A percentile compares a stretch with the other conserved stretches of the same genome.
These are phyloP conservation scores for Aspergillus nidulans DNA, from an alignment of 495 filamentous ascomycete species.

Conservation along the genomic window DNA sequence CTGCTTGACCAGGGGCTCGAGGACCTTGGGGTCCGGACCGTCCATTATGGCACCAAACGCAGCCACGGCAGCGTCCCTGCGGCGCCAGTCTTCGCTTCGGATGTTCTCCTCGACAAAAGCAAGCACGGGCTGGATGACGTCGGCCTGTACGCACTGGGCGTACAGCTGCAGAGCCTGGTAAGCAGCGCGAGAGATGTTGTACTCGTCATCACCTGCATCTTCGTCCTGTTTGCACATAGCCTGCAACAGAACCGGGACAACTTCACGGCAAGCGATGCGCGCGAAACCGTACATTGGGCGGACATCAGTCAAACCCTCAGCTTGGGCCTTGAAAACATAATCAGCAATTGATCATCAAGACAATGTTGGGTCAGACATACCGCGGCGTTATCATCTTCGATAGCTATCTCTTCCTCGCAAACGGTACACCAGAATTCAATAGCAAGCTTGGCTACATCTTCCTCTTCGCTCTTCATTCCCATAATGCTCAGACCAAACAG, in stretches of 20 bases:
- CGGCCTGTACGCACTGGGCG: constrained; percentile 77
- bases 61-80: constrained; percentile 89
- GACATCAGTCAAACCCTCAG: constrained; percentile 70
- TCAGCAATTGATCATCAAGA: not conserved
- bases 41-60: constrained; percentile 99
- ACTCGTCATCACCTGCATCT: constrained; percentile 93
- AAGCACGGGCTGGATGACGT: constrained; percentile 79
- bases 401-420: constrained; percentile 94
- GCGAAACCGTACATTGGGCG: constrained; percentile 91
- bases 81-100: constrained; percentile 85
- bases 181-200: constrained; percentile 90
- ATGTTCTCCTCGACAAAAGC: constrained; percentile 88
- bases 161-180: constrained; percentile 97
- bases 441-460: constrained; percentile 95
- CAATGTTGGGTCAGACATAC: constrained; percentile 39
- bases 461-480: constrained; percentile 96
- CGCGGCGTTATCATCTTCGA: constrained; percentile 93
- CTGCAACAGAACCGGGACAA: constrained; percentile 83
- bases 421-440: constrained; percentile 99
- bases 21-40: constrained; percentile 80
- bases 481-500: constrained; percentile 97
- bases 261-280: constrained; percentile 81
- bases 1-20: constrained; percentile 92
- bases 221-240: constrained; percentile 96
- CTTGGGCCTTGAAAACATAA: constrained; percentile 44